These are phyloP conservation scores for Phytopythium montanum DNA, from an alignment of 352 stramenopile species.

Conservation along the genomic window DNA sequence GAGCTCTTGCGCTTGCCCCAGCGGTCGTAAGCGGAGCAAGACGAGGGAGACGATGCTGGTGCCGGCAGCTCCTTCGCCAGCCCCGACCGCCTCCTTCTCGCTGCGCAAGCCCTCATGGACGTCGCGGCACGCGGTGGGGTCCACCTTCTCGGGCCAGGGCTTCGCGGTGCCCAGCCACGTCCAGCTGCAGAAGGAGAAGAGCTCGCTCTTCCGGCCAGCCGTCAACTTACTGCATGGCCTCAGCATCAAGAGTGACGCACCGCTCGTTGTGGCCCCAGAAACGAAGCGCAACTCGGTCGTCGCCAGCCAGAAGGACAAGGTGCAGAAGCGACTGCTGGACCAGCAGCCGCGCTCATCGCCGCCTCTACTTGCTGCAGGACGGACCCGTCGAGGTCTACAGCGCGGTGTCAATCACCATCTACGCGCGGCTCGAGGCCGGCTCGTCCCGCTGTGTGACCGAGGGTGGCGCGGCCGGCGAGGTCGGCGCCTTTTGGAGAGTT, in stretches of 20 bases:
- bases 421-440: too few species aligned
- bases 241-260: neutral
- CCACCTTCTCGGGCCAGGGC: neutral
- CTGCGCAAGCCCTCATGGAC: neutral
- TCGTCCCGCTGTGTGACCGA: too few species aligned
- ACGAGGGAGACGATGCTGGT: neutral
- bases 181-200: conserved; percentile 2
- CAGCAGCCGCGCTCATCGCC: neutral
- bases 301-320: neutral
- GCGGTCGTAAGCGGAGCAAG: conserved; percentile 19
- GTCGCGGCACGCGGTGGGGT: neutral
- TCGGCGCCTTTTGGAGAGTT: too few species aligned
- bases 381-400: too few species aligned
- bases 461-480: too few species aligned
- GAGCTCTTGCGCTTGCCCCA: conserved; percentile 42
- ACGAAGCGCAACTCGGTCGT: neutral
- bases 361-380: too few species aligned
- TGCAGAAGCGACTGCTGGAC: neutral
- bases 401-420: too few species aligned
- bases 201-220: neutral
- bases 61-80: neutral
- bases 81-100: too few species aligned
- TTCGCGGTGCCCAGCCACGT: neutral
- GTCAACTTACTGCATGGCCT: neutral
- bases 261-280: neutral